Evolutionary conservation across 495 filamentous ascomycete genomes (phyloP), one percentile per base, ranked within the genome.

Genomic region (Eremomyces bilateralis): DNA sequence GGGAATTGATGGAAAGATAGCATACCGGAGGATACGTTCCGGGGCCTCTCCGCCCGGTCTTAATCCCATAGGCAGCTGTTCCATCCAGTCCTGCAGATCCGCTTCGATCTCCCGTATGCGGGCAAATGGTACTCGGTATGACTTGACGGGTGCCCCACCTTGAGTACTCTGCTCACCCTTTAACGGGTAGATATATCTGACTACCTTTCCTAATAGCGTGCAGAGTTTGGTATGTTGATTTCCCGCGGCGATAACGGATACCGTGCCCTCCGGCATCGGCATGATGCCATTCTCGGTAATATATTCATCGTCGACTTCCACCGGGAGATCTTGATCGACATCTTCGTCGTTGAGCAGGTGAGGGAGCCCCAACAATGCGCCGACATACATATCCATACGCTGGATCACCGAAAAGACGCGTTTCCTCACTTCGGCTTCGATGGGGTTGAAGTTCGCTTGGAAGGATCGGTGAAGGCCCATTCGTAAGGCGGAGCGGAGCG

Each of bases 371-470:
- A 95, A 59, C 31, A 93, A 57, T 4, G 82, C 83, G 34, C 80
- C 82, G 15, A 94, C 79, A 50, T 93, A 93, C 17, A 73, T 83
- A 43, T 94, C 85, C 75, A 94, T 79, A 45, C 88, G 90, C 21
- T 83, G 74, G 33, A 92, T 67, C 18, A 81, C 68, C 68, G 88
- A 93, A 47, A 94, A 95, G 29, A 85, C 66, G 15, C 85, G 68
- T 46, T 84, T 76, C 35, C 85, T 67, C 25, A 72, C 62, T 53
- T 95, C 80, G 34, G 73, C 65, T 48, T 95, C 82, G 39, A 95
- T 72, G 1, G 80, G 81, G 27, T 74, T 73, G 43, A 92, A 80
- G 37, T 75, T 71, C 20, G 68, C 61, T 21, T 69, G 62, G 4
- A 91, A 62, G 20, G 75, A 68, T 27, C 85, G 79, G 51, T 95